These are phyloP conservation scores for Colletotrichum sojae DNA, from an alignment of 2,329 filamentous ascomycete genomes.

Conservation along the genomic window DNA sequence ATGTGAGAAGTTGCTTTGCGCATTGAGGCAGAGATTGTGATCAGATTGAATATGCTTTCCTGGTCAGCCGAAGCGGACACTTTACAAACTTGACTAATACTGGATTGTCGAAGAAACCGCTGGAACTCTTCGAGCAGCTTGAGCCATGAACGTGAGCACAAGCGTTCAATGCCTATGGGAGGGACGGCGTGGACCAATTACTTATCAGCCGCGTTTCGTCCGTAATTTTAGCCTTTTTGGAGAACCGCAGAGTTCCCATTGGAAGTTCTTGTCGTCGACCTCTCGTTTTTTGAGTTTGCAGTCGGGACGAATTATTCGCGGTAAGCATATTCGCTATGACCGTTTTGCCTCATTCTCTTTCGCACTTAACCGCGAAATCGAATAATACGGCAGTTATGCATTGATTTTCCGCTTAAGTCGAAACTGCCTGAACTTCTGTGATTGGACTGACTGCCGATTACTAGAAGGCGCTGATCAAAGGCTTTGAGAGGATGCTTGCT, in stretches of 20 bases:
- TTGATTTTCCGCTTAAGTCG: not conserved
- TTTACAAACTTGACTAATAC: too few relatives aligned
- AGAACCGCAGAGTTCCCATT: not conserved
- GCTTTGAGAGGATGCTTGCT: too few relatives aligned
- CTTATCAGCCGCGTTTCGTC: conserved; percentile 2
- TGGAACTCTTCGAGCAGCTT: too few relatives aligned
- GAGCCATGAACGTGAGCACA: too few relatives aligned
- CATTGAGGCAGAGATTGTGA: too few relatives aligned
- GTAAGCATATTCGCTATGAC: conserved; percentile 24
- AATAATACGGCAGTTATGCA: conserved; percentile 5
- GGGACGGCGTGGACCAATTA: too few relatives aligned
- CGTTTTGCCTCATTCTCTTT: conserved; percentile 12
- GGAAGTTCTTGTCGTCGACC: not conserved
- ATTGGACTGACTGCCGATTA: not conserved
- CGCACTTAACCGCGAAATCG: too few relatives aligned
- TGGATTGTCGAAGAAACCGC: too few relatives aligned
- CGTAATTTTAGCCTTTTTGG: not conserved
- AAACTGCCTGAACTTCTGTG: not conserved
- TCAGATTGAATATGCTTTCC: too few relatives aligned
- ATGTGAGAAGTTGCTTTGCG: too few relatives aligned
- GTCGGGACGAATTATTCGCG: not conserved
- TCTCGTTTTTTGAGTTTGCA: not conserved
- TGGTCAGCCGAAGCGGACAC: too few relatives aligned
- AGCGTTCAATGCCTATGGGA: not conserved
- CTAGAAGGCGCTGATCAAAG: not conserved